Conservation (phyloP, 163 green algal species). For the Scenedesmus sp. region DNA sequence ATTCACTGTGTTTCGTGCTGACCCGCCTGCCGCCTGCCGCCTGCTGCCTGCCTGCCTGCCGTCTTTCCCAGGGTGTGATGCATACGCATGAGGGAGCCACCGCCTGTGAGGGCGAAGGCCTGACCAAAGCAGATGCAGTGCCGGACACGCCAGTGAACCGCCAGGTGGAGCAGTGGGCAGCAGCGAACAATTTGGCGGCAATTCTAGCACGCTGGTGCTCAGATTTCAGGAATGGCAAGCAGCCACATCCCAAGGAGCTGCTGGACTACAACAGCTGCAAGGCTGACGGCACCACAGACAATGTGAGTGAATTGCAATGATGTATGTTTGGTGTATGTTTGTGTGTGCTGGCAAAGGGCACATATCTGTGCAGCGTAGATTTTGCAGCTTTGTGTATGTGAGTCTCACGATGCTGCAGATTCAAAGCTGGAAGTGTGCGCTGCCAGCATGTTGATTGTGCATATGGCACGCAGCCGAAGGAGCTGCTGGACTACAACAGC, state of each 20-base stretch:
- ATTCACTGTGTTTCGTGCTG: background rate
- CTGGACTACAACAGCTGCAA: conserved; percentile 35
- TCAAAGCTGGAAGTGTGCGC: too few relatives aligned
- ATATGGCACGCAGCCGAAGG: too few relatives aligned
- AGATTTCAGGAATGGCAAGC: conserved; percentile 23
- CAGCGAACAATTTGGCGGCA: background rate
- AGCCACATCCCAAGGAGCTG: background rate
- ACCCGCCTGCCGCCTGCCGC: too few relatives aligned
- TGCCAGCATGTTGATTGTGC: too few relatives aligned
- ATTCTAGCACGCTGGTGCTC: conserved; percentile 28
- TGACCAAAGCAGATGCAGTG: conserved; percentile 23
- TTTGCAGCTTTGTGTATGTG: too few relatives aligned
- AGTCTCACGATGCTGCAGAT: too few relatives aligned
- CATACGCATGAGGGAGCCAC: conserved; percentile 14
- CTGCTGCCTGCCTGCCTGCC: too few relatives aligned
- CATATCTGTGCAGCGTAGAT: too few relatives aligned
- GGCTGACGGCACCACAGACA: background rate
- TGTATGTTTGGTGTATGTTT: too few relatives aligned
- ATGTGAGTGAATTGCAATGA: background rate
- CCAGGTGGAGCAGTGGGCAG: conserved; percentile 17
- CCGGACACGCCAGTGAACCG: conserved; percentile 30
- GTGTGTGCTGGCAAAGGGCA: too few relatives aligned
- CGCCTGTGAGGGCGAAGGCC: conserved; percentile 15
- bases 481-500: too few relatives aligned
- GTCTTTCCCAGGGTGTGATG: background rate